Evolutionary conservation across 177 flowering plant genomes (phyloP).

Genomic region (Telopea speciosissima): DNA sequence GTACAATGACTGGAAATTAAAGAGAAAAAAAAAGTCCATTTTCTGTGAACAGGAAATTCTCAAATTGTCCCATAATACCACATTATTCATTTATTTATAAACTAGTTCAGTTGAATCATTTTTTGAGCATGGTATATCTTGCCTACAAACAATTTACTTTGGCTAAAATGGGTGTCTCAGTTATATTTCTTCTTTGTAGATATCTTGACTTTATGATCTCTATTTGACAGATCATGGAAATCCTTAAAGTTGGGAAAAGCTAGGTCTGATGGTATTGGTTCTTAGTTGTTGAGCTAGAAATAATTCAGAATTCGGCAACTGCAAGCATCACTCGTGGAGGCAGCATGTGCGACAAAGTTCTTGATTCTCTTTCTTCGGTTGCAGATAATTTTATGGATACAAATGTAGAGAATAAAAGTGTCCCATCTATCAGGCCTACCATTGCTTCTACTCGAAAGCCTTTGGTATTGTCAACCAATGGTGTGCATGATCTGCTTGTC

Average conservation of each 20-base stretch:
- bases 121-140: background rate
- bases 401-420: constrained; percentile 25
- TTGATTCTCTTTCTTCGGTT: constrained; percentile 31
- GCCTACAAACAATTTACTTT: background rate
- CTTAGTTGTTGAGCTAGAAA: background rate
- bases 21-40: no score
- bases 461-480: constrained; percentile 41
- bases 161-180: background rate
- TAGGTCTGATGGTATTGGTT: background rate
- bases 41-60: no score
- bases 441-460: constrained; percentile 30
- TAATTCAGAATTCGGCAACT: background rate
- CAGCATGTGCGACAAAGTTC: constrained; percentile 44
- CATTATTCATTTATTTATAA: background rate
- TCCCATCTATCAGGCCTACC: constrained; percentile 20
- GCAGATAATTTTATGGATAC: constrained; percentile 31
- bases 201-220: background rate
- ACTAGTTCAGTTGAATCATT: background rate
- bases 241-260: background rate
- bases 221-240: constrained; percentile 7
- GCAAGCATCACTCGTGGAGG: constrained; percentile 56
- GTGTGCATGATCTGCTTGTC: constrained; percentile 67
- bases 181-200: background rate
- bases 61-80: background rate
- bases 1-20: background rate